Evolutionary conservation across 352 stramenopile genomes (phyloP).

Genomic region (Achlya hypogyna): DNA sequence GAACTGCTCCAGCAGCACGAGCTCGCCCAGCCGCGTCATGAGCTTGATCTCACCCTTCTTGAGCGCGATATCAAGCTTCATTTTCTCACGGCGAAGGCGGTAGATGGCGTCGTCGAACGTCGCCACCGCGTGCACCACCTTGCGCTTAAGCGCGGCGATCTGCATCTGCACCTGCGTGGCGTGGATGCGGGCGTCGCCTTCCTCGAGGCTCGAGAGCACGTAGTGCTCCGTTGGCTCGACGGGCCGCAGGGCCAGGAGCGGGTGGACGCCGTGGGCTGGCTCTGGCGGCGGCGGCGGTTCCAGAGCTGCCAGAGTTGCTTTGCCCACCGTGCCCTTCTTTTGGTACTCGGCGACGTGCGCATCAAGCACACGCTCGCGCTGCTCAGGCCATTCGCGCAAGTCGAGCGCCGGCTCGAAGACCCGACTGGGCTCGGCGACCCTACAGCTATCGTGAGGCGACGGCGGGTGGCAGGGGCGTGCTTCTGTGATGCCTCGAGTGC

Average conservation of each 20-base stretch:
- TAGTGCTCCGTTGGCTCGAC: background rate
- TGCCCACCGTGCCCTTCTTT: constrained; percentile 30
- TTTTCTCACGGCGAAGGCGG: constrained; percentile 79
- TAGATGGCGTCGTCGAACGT: constrained; percentile 85
- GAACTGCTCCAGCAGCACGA: constrained; percentile 85
- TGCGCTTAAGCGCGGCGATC: constrained; percentile 47
- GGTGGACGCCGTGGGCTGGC: background rate
- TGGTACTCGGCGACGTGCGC: constrained; percentile 68
- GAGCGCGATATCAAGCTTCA: constrained; percentile 78
- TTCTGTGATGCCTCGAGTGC: constrained; percentile 29
- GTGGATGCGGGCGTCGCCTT: constrained; percentile 37
- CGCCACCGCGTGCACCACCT: constrained; percentile 48
- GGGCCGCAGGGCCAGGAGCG: background rate
- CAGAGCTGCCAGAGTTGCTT: background rate
- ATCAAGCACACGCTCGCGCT: constrained; percentile 73
- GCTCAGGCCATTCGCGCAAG: constrained; percentile 80
- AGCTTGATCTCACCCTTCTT: constrained; percentile 84
- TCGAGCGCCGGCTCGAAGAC: constrained; percentile 42
- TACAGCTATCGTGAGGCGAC: background rate
- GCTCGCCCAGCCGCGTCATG: constrained; percentile 77
- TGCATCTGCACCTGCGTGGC: constrained; percentile 59
- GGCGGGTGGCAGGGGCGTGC: background rate
- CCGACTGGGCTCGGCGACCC: background rate
- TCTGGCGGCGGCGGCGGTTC: background rate
- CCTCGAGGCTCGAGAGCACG: constrained; percentile 23